Conservation (phyloP, 352 stramenopile species). For the Pythium pyrilobum region DNA sequence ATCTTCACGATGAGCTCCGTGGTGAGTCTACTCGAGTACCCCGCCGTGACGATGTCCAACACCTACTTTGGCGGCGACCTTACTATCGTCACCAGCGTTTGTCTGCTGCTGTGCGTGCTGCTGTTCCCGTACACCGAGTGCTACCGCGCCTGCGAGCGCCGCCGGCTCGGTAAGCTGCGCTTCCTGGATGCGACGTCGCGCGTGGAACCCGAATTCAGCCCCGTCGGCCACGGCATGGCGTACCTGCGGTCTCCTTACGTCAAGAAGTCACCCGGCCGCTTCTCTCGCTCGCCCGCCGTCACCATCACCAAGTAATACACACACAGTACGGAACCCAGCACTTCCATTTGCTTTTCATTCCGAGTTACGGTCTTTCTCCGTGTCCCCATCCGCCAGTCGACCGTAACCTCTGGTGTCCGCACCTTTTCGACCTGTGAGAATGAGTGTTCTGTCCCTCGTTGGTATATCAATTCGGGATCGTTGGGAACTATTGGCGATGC, state of each 20-base stretch:
- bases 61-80: constrained; percentile 50
- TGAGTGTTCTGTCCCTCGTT: neutral
- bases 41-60: constrained; percentile 71
- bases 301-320: constrained; percentile 4
- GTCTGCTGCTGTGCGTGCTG: constrained; percentile 44
- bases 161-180: constrained; percentile 29
- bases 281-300: constrained; percentile 10
- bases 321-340: neutral
- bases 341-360: no score
- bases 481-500: neutral
- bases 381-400: no score
- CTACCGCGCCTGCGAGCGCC: constrained; percentile 37
- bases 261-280: constrained; percentile 1
- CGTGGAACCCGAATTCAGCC: constrained; percentile 12
- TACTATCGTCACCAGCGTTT: constrained; percentile 41
- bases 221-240: constrained; percentile 39
- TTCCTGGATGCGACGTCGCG: constrained; percentile 10
- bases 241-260: constrained; percentile 48
- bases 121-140: constrained; percentile 63
- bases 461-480: neutral
- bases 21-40: constrained; percentile 74
- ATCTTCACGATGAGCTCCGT: constrained; percentile 77
- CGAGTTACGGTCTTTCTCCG: no score
- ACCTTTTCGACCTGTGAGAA: no score
- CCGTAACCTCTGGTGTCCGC: no score